Base-by-base conservation (phyloP, 257 asterid genomes). In the Handroanthus guayacan region DNA sequence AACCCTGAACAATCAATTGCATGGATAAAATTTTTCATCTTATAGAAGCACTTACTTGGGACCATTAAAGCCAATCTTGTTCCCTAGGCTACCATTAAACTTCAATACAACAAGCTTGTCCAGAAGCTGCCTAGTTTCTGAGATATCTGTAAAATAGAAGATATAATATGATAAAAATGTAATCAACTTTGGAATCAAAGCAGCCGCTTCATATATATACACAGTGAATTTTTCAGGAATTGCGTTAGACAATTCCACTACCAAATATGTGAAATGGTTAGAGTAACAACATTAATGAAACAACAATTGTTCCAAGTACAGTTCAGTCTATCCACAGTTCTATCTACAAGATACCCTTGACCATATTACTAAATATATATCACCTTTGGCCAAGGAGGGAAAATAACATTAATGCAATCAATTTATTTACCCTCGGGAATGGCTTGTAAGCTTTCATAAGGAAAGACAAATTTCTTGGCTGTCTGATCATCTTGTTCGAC, bases 91-190 rank as follows among this genome's bases (percentile, higher is more conserved):
- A 78, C 86, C 87, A 81, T 88, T 94, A 81, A 76, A 85, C 86
- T 87, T 92, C 86, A 94, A 79, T 51, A 94, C 85, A 9, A 84
- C 95, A 82, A 90, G 92, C 82, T 90, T 94, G 86, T 94, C 93
- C 77, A 94, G 81, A 71, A 94, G 87, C 85, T 80, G 85, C 85
- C 85, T 89, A 54, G 83, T 72, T 72, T 77, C 87, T 57, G 88
- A 76, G 80, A 81, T 52, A 83, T 85, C 99, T 94, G 93, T 69
- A 62, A 68, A 80, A 50, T 72, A 65, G 85, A 78, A 68, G 64
- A 69, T 61, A 62, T 9, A 54, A 45, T 12, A 48, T 36, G 56
- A 75, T 55, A 6, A 50, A 16, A 13, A 61, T 12, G 48, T 51
- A 50, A 78, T 79, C 61, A 76, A 39, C 47, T 48, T 70, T 54